Evolutionary conservation across 108 stramenopile genomes (phyloP).

Genomic region (Nitzschia palea): DNA sequence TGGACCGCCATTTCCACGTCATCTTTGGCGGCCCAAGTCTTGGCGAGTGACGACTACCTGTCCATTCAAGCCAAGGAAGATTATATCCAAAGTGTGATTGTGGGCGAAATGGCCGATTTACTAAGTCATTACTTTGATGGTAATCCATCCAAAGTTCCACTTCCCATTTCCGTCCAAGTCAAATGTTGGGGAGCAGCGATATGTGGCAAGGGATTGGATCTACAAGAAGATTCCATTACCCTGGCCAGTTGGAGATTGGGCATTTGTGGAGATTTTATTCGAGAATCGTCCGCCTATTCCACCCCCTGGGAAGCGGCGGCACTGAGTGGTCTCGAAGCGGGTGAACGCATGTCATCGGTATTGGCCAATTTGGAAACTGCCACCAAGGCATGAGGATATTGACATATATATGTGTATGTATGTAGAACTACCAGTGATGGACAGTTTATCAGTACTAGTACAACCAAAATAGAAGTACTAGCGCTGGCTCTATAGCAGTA

Average conservation of each 20-base stretch:
- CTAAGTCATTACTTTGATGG: neutral
- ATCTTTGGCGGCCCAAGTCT: conserved; percentile 6
- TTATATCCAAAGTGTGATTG: neutral
- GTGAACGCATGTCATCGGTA: conserved; percentile 25
- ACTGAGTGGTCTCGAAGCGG: conserved; percentile 28
- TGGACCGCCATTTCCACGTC: conserved; percentile 41
- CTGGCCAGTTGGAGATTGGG: conserved; percentile 30
- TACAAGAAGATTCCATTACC: conserved; percentile 27
- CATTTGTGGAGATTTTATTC: conserved; percentile 32
- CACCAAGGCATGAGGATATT: no score
- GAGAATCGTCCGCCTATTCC: conserved; percentile 8
- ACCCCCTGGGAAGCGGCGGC: conserved; percentile 38
- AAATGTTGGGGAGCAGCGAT: conserved; percentile 29
- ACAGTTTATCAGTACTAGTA: no score
- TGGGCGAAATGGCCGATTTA: neutral
- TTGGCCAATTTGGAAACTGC: no score
- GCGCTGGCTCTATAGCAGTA: no score
- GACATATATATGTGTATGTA: no score
- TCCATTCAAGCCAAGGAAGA: neutral
- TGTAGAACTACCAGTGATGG: no score
- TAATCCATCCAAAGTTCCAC: neutral
- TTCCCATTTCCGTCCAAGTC: neutral
- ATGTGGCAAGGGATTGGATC: conserved; percentile 2
- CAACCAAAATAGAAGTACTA: no score
- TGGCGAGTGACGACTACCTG: neutral